phyloP scores from a whole-genome alignment of 2,329 filamentous ascomycete species.

The Apiospora arundinis region DNA sequence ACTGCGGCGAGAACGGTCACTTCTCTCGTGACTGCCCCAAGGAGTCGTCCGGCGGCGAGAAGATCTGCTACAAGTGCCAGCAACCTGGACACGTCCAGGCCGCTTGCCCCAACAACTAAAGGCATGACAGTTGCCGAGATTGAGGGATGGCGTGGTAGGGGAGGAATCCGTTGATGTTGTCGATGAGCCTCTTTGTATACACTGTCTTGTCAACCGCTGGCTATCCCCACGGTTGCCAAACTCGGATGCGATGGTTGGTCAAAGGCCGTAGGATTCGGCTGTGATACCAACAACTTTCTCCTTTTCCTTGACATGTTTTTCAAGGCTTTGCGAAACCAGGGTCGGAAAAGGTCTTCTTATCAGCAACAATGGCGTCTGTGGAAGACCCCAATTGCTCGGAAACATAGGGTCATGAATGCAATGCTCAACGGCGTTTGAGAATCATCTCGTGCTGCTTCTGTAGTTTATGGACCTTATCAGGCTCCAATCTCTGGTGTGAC shows the following conservation, averaged over 20 bases:
- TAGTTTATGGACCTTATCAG: conserved; percentile 11
- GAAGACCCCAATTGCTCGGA: conserved; percentile 12
- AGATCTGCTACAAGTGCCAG: conserved; percentile 98
- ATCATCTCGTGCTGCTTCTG: conserved; percentile 18
- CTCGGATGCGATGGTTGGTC: conserved; percentile 19
- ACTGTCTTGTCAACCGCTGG: conserved; percentile 19
- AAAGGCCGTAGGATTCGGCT: conserved; percentile 2
- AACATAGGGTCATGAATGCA: conserved; percentile 20
- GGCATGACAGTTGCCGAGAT: neutral
- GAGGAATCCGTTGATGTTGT: conserved; percentile 19
- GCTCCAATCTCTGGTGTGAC: conserved; percentile 13
- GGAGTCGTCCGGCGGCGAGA: conserved; percentile 84
- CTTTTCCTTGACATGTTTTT: conserved; percentile 20
- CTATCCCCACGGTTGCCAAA: conserved; percentile 20
- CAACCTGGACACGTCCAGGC: conserved; percentile 88
- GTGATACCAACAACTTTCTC: conserved; percentile 19
- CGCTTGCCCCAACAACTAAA: conserved; percentile 75
- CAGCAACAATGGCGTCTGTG: conserved; percentile 19
- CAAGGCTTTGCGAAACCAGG: conserved; percentile 20
- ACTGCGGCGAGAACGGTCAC: conserved; percentile 94
- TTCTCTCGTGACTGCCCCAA: conserved; percentile 95
- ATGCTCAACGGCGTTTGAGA: conserved; percentile 19
- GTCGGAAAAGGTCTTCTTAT: conserved; percentile 21
- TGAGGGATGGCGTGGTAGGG: conserved; percentile 20
- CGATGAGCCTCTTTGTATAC: conserved; percentile 24